phyloP scores from a whole-genome alignment of 2,329 filamentous ascomycete genomes.

The Trichoderma sp. region DNA sequence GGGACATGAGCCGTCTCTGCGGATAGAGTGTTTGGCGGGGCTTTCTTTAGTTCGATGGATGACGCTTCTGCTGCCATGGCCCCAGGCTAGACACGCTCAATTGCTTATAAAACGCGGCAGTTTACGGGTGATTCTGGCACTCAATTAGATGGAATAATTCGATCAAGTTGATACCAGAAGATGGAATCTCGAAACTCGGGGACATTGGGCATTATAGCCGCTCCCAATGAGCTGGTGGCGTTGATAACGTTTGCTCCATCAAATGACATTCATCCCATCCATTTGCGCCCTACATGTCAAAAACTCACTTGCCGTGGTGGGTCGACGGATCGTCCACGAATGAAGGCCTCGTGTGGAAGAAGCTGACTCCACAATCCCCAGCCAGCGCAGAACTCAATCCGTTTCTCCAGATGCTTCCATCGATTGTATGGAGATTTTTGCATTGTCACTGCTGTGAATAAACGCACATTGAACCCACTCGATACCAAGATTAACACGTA shows the following conservation, averaged over 20 bases:
- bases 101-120: background rate
- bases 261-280: background rate
- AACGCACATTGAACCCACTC: background rate
- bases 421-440: background rate
- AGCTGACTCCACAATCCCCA: background rate
- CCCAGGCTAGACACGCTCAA: background rate
- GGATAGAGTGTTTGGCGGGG: background rate
- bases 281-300: constrained; percentile 15
- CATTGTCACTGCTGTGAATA: background rate
- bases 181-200: background rate
- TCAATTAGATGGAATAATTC: background rate
- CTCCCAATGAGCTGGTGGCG: background rate
- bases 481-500: background rate
- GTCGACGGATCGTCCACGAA: background rate
- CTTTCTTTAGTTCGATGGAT: background rate
- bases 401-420: background rate
- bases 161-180: background rate
- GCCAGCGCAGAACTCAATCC: background rate
- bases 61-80: background rate
- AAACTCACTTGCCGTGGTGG: background rate
- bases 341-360: background rate
- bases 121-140: background rate
- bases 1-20: background rate
- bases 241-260: background rate
- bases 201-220: background rate